Conservation (phyloP, 108 stramenopile species). For the Nannochloropsis oceanica region DNA sequence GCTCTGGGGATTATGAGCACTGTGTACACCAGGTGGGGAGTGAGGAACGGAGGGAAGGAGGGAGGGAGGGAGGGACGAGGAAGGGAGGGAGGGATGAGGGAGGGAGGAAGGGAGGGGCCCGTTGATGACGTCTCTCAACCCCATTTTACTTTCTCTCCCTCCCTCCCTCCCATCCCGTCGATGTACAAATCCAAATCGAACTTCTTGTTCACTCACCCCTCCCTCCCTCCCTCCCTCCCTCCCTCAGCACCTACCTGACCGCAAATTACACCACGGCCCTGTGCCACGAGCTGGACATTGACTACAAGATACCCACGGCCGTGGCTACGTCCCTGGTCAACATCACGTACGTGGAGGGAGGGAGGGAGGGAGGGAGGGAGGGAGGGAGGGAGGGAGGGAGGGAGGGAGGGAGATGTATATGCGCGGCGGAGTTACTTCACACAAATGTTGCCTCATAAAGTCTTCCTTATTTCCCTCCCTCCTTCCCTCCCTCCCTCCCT, state of each 20-base stretch:
- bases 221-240: not conserved
- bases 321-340: not conserved
- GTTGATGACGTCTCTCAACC: too few species aligned
- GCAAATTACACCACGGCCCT: not conserved
- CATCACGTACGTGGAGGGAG: not conserved
- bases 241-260: not conserved
- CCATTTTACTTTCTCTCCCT: too few species aligned
- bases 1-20: not conserved
- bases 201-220: too few species aligned
- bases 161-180: too few species aligned
- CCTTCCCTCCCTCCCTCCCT: not conserved
- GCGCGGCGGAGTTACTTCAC: too few species aligned
- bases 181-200: too few species aligned
- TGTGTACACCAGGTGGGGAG: not conserved
- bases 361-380: not conserved
- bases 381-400: not conserved
- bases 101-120: too few species aligned
- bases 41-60: too few species aligned
- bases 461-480: too few species aligned
- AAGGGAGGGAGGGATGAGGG: not conserved
- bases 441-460: too few species aligned
- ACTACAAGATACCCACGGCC: not conserved
- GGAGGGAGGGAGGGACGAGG: too few species aligned
- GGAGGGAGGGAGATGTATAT: too few species aligned
- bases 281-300: not conserved